phyloP scores from a whole-genome alignment of 306 rosid species.

The Comarum palustre region DNA sequence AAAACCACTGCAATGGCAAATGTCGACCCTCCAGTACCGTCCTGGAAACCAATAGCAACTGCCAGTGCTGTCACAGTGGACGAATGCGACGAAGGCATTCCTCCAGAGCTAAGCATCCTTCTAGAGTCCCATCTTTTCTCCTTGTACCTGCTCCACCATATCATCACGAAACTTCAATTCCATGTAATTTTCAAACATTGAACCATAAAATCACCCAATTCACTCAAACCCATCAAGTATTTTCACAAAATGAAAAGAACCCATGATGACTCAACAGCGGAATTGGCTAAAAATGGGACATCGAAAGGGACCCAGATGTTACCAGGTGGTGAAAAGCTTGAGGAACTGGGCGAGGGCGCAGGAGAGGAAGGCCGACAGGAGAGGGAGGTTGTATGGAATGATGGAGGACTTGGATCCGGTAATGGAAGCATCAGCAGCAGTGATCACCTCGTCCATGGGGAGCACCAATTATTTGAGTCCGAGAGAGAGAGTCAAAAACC shows the following conservation, averaged over 20 bases:
- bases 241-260: not conserved
- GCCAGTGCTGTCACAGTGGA: constrained; percentile 44
- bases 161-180: not conserved
- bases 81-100: constrained; percentile 55
- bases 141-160: constrained; percentile 35
- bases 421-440: constrained; percentile 39
- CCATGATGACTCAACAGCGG: constrained; percentile 1
- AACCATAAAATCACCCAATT: not conserved
- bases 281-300: not conserved
- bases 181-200: not conserved
- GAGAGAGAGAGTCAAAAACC: not conserved
- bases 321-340: constrained; percentile 54
- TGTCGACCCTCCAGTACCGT: constrained; percentile 41
- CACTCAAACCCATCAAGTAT: not conserved
- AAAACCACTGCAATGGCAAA: constrained; percentile 48
- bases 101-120: constrained; percentile 53
- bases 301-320: not conserved
- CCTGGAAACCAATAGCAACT: constrained; percentile 38
- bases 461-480: not conserved
- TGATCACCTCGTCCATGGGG: constrained; percentile 46
- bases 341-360: constrained; percentile 50
- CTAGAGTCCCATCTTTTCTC: constrained; percentile 53
- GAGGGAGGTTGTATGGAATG: constrained; percentile 40
- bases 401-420: constrained; percentile 29
- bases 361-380: constrained; percentile 50